Base-by-base conservation (phyloP, 1,284 basidiomycete species). In the Meira nashicola region DNA sequence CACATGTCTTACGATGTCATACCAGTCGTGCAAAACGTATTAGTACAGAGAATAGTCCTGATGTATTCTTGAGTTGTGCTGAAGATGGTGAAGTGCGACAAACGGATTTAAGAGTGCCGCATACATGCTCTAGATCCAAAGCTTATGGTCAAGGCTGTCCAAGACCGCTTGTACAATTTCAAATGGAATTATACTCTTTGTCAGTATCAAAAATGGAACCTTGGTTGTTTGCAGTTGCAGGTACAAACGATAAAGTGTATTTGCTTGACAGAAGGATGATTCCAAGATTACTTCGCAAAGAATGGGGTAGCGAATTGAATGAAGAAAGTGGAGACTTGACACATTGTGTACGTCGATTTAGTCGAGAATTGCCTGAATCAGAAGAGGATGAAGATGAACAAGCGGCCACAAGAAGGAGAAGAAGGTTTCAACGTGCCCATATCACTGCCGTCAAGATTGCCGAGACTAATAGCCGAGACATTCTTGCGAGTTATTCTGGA, bases 231-330 rank as follows among this genome's bases (percentile, higher is more conserved):
- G 79, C 79, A 0, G 82, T 82, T 1, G 82, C 81, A 0, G 82
- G 82, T 4, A 75, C 64, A 33, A 55, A 58, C 8, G 65, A 70
- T 6, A 70, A 91, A 86, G 92, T 89, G 0, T 92, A 88, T 78
- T 83, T 96, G 1, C 93, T 90, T 71, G 92, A 96, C 78, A 83
- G 92, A 55, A 84, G 92, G 57, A 88, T 91, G 78, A 80, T 84
- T 15, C 85, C 86, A 8, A 83, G 86, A 7, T 82, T 84, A 54
- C 79, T 89, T 28, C 79, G 82, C 58, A 83, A 83, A 57, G 86
- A 90, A 68, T 92, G 90, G 89, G 90, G 89, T 2, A 79, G 83
- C 3, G 21, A 47, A 11, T 52, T 58, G 6, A 57, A 50, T 80
- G 82, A 21, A 70, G 80, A 50, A 73, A 80, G 23, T 80, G 82